Base-by-base conservation (phyloP, 345 rosid species). In the Citrus trifoliata region DNA sequence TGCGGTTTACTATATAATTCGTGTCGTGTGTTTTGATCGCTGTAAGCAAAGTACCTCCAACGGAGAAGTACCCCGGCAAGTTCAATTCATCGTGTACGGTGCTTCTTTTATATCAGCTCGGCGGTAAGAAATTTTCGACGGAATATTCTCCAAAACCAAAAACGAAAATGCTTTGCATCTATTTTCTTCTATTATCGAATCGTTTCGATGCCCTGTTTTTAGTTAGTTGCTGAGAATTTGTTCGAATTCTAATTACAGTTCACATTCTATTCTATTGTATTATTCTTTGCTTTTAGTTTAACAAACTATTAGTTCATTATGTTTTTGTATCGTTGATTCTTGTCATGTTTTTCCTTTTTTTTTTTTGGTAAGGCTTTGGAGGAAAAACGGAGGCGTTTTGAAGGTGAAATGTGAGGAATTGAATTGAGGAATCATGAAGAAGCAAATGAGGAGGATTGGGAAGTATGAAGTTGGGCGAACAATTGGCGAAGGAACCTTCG, bases 401-500 rank as follows among this genome's bases (percentile, higher is more conserved):
- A 48, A 4, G 9, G 42, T 59, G 60, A 62, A 78, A 69, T 48
- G 70, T 21, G 70, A 56, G 69, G 30, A 14, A 14, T 61, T 18
- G 58, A 53, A 53, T 53, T 8, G 69, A 56, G 16, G 66, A 56
- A 85, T 61, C 67, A 89, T 83, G 90, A 80, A 68, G 80, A 87
- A 79, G 30, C 75, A 79, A 67, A 80, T 84, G 76, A 87, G 93
- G 75, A 93, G 68, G 73, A 80, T 93, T 18, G 98, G 97, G 16
- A 93, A 92, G 81, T 95, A 92, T 72, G 93, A 95, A 87, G 88
- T 95, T 24, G 97, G 98, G 14, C 85, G 97, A 46, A 93, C 97
- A 0, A 77, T 95, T 30, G 99, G 99, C 4, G 97, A 95, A 84
- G 99, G 99, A 16, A 91, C 93, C 53, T 95, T 95, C 77, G 98